Evolutionary conservation across 2,329 filamentous ascomycete genomes (phyloP), one percentile per base, ranked within the genome.

Genomic region (Sporothrix inflata): DNA sequence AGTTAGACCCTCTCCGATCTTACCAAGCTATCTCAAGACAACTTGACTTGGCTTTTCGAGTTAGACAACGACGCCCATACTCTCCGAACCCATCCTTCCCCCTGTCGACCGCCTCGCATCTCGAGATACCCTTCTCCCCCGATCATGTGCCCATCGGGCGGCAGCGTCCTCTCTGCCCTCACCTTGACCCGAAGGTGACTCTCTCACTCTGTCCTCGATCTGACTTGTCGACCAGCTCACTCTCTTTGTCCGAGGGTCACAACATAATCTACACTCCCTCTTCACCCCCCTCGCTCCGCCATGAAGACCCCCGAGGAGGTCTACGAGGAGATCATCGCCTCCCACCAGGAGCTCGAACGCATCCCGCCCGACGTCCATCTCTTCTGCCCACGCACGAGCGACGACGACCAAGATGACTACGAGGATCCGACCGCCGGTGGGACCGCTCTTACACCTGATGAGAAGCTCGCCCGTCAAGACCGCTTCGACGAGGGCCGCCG

Each of bases 371-470:
- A 86, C 16, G 81, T 84, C 30, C 92, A 94, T 77, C 84, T 93
- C 69, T 87, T 93, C 73, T 94, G 92, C 74, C 90, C 92, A 1
- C 89, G 88, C 73, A 80, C 88, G 71, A 82, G 84, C 76, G 86
- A 89, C 63, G 87, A 91, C 1, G 92, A 94, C 74, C 80, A 80
- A 24, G 86, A 88, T 74, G 86, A 90, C 76, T 93, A 93, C 80
- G 85, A 90, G 27, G 85, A 90, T 73, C 82, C 82, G 3, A 79
- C 83, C 57, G 79, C 81, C 5, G 81, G 82, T 3, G 85, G 86
- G 19, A 81, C 83, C 16, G 49, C 53, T 53, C 81, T 89, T 51
- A 84, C 85, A 8, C 75, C 77, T 21, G 84, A 84, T 9, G 84
- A 87, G 74, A 90, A 89, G 77, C 78, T 82, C 66, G 77, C 83